Conservation (phyloP, 1,284 basidiomycete species). For the Fomitopsis pinicola region DNA sequence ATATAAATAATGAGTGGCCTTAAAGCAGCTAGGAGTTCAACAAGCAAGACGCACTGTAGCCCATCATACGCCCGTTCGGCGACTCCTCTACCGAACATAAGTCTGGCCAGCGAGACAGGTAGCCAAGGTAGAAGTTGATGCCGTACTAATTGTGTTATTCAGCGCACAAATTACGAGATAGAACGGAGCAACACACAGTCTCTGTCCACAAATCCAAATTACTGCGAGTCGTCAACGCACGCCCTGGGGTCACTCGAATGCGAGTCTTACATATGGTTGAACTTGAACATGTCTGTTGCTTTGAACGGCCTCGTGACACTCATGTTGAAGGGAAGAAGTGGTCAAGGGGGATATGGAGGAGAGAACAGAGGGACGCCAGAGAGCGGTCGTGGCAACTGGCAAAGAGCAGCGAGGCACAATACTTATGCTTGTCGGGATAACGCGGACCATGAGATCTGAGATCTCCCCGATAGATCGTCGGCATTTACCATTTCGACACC, state of each 20-base stretch:
- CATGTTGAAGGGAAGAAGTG: conserved; percentile 40
- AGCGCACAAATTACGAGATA: no score
- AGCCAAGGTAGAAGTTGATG: conserved; percentile 82
- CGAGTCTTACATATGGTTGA: conserved; percentile 82
- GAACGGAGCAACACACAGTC: conserved; percentile 50
- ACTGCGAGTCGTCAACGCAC: conserved; percentile 35
- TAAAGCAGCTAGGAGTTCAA: not conserved
- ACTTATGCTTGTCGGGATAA: not conserved
- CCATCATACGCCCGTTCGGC: conserved; percentile 79
- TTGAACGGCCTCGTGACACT: conserved; percentile 79
- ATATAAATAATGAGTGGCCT: not conserved
- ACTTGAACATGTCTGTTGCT: conserved; percentile 85
- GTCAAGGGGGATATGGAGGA: not conserved
- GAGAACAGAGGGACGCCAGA: not conserved
- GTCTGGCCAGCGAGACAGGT: conserved; percentile 88
- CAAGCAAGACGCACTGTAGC: conserved; percentile 59
- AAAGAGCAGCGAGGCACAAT: not conserved
- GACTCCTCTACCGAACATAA: conserved; percentile 79
- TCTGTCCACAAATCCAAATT: conserved; percentile 94
- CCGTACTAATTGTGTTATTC: conserved; percentile 55
- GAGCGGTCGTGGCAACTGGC: not conserved
- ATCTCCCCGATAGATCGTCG: not conserved
- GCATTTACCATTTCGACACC: not conserved
- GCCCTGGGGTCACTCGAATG: not conserved
- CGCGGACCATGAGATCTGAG: not conserved